Evolutionary conservation across 78 protist genomes (phyloP).

Genomic region (Mastigamoeba balamuthi): DNA sequence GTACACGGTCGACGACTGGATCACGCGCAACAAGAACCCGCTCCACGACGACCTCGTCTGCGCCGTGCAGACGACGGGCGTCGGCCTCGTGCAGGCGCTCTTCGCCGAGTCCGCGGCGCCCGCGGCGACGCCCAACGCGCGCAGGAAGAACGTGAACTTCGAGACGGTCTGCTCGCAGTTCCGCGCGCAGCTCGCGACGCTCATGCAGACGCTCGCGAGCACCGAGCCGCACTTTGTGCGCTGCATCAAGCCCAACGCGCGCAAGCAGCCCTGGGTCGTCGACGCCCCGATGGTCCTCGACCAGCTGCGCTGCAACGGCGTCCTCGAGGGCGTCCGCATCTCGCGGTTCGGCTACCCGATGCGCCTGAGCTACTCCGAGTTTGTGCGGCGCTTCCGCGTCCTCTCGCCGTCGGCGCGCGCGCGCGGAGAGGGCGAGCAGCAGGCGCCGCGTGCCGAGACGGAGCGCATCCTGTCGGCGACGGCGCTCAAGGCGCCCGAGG

Average conservation of each 20-base stretch:
- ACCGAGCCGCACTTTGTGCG: constrained; percentile 83
- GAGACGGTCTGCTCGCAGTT: constrained; percentile 60
- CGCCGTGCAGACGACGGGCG: constrained; percentile 28
- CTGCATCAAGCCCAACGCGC: constrained; percentile 83
- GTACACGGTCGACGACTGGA: constrained; percentile 57
- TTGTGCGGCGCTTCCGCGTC: constrained; percentile 69
- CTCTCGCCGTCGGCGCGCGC: too few relatives aligned
- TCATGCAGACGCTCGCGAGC: constrained; percentile 68
- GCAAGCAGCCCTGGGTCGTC: constrained; percentile 44
- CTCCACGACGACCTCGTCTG: constrained; percentile 35
- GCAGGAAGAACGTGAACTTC: constrained; percentile 57
- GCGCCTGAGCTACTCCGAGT: constrained; percentile 67
- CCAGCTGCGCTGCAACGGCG: constrained; percentile 93
- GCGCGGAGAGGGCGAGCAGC: too few relatives aligned
- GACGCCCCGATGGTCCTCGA: constrained; percentile 49
- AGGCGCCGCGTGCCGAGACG: too few relatives aligned
- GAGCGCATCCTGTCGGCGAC: constrained; percentile 45
- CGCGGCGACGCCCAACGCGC: constrained; percentile 34
- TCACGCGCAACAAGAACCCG: constrained; percentile 82
- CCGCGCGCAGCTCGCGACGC: constrained; percentile 46
- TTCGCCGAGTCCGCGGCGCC: constrained; percentile 23
- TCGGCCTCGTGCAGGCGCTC: constrained; percentile 1
- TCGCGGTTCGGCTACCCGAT: constrained; percentile 82
- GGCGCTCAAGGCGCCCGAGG: constrained; percentile 18
- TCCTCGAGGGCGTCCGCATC: constrained; percentile 86